Base-by-base conservation (phyloP, 2,329 filamentous ascomycete genomes). In the Fusarium longipes region DNA sequence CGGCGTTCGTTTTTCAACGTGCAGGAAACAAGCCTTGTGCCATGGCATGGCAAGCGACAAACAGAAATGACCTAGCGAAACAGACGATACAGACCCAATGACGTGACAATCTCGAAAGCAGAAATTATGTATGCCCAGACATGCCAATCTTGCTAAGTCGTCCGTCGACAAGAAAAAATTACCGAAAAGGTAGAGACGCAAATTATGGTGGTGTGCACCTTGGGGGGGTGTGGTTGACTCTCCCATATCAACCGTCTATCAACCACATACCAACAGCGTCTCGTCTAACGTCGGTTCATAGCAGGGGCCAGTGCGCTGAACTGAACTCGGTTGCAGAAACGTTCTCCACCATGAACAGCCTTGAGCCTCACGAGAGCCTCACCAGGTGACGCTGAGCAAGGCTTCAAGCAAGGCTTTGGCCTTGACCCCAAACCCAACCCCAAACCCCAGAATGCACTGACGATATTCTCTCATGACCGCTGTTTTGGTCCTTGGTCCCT, bases 281-380 rank as follows among this genome's bases (percentile, higher is more conserved):
- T 63, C 64, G 69, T 70, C 63, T 68, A 70, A 57, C 57, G 32
- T 72, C 67, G 68, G 59, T 68, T 72, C 63, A 60, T 60, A 24
- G 29, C 25, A 57, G 56, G 65, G 65, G 45, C 39, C 57, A 60
- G 55, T 55, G 57, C 48, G 38, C 30, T 36, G 57, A 32, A 42
- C 33, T 64, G 56, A 58, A 45, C 38, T 60, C 38, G 55, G 61
- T 56, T 57, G 45, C 44, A 62, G 42, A 9, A 39, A 15, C 4
- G 35, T 40, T 49, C 38, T 33, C 65, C 70, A 67, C 70, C 59
- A 6, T 43, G 43, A 56, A 53, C 20, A 58, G 67, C 65, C 53
- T 59, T 49, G 33, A 62, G 65, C 67, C 62, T 63, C 52, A 39
- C 7, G 57, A 55, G 63, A 58, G 65, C 52, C 65, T 69, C 59